These are phyloP conservation scores for Candida anglica DNA, from an alignment of 805 yeast species.

Conservation along the genomic window DNA sequence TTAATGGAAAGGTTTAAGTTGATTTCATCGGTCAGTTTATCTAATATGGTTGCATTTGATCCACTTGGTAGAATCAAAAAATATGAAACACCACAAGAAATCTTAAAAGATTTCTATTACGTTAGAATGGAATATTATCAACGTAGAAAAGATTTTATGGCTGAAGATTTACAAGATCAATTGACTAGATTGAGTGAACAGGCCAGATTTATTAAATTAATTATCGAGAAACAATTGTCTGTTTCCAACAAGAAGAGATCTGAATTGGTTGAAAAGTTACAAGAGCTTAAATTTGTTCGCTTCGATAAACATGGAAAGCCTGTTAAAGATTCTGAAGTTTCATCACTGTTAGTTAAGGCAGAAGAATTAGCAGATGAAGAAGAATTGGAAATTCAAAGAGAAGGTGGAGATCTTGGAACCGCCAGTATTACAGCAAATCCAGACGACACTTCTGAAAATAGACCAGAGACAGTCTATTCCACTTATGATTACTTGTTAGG, in stretches of 20 bases:
- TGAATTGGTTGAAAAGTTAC: slow-evolving; percentile 60
- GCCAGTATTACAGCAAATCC: slow-evolving; percentile 7
- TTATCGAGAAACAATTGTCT: slow-evolving; percentile 67
- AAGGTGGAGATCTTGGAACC: slow-evolving; percentile 27
- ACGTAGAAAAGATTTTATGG: slow-evolving; percentile 79
- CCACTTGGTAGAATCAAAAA: slow-evolving; percentile 81
- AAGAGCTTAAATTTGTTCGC: slow-evolving; percentile 65
- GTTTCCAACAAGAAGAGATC: slow-evolving; percentile 74
- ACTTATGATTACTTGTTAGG: slow-evolving; percentile 85
- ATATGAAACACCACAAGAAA: slow-evolving; percentile 72
- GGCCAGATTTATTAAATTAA: slow-evolving; percentile 87
- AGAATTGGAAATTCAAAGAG: slow-evolving; percentile 43
- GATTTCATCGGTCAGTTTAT: slow-evolving; percentile 58
- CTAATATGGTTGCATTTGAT: slow-evolving; percentile 96
- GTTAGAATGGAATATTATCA: slow-evolving; percentile 89
- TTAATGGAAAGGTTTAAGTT: slow-evolving; percentile 82
- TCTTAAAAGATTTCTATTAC: slow-evolving; percentile 77
- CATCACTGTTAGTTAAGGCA: slow-evolving; percentile 17
- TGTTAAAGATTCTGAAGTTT: slow-evolving; percentile 39
- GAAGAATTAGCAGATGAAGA: slow-evolving; percentile 34
- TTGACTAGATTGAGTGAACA: slow-evolving; percentile 74
- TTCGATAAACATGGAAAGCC: slow-evolving; percentile 70
- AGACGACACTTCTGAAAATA: slow-evolving; percentile 36
- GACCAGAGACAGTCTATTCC: slow-evolving; percentile 53
- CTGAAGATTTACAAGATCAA: slow-evolving; percentile 65